Percentiles rank a stretch among this genome's conserved stretches.
Evolutionary conservation across 441 rosid genomes (phyloP).

Genomic region (Croton setiger): DNA sequence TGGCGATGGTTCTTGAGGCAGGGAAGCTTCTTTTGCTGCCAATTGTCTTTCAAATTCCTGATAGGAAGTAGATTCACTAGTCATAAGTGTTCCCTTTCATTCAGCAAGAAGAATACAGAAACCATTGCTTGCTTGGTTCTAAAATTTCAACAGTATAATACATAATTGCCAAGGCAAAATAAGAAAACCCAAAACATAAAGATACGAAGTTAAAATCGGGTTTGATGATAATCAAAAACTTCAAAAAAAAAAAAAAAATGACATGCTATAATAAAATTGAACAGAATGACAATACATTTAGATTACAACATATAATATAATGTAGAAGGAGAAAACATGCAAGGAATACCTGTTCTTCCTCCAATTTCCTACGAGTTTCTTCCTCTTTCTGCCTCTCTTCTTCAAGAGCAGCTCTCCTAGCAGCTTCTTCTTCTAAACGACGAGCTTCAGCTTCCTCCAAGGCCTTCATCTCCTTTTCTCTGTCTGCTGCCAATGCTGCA

Average conservation of each 20-base stretch:
- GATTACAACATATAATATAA: background rate
- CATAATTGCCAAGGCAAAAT: background rate
- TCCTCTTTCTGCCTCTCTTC: constrained; percentile 72
- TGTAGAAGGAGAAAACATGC: background rate
- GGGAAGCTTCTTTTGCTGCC: constrained; percentile 85
- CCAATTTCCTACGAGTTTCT: constrained; percentile 64
- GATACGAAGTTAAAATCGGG: background rate
- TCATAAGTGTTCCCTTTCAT: background rate
- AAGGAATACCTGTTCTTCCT: constrained; percentile 75
- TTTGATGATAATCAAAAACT: background rate
- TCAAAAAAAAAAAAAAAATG: background rate
- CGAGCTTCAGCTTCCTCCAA: constrained; percentile 84
- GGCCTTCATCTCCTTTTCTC: constrained; percentile 83
- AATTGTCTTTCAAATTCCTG: constrained; percentile 87
- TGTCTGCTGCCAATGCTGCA: constrained; percentile 93
- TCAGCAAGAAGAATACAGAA: background rate
- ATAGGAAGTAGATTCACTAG: background rate
- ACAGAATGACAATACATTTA: background rate
- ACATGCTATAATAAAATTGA: background rate
- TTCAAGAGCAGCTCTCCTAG: constrained; percentile 70
- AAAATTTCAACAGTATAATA: background rate
- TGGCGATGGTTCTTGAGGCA: constrained; percentile 78
- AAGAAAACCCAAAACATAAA: background rate
- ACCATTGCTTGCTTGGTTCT: background rate
- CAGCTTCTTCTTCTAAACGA: constrained; percentile 66